These are phyloP conservation scores for Prunus mongolica DNA, from an alignment of 306 rosid species.

Conservation along the genomic window DNA sequence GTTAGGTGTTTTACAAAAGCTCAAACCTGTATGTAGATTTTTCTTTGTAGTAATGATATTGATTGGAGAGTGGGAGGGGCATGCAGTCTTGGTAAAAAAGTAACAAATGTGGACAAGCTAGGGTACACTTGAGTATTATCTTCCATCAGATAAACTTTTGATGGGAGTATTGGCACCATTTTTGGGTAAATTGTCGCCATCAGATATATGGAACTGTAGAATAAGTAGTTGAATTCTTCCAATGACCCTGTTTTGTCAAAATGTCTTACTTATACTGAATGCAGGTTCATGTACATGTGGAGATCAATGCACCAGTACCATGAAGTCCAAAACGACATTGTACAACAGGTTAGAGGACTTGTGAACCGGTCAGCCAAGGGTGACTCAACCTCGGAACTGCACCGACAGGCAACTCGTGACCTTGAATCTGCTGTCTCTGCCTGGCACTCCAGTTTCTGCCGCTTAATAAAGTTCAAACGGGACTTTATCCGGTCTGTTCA, in stretches of 20 bases:
- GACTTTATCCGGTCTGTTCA: slow-evolving; percentile 72
- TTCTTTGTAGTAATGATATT: neutral
- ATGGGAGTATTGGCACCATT: neutral
- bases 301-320: slow-evolving; percentile 86
- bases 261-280: slow-evolving; percentile 27
- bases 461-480: slow-evolving; percentile 78
- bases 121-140: no score
- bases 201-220: neutral
- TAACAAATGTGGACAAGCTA: neutral
- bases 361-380: slow-evolving; percentile 64
- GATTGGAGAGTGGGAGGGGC: neutral
- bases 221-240: neutral
- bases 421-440: slow-evolving; percentile 83
- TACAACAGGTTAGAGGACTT: slow-evolving; percentile 95
- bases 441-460: slow-evolving; percentile 92
- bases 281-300: slow-evolving; percentile 99
- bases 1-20: neutral
- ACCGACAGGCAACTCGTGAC: slow-evolving; percentile 93
- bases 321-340: slow-evolving; percentile 82
- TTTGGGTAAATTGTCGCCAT: neutral
- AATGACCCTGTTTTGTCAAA: neutral
- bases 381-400: slow-evolving; percentile 80
- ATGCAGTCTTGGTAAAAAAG: no score
- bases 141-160: neutral
- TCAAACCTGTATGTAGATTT: neutral